Evolutionary conservation across 2,329 filamentous ascomycete genomes (phyloP).

Genomic region (Rhinocladiella mackenziei): DNA sequence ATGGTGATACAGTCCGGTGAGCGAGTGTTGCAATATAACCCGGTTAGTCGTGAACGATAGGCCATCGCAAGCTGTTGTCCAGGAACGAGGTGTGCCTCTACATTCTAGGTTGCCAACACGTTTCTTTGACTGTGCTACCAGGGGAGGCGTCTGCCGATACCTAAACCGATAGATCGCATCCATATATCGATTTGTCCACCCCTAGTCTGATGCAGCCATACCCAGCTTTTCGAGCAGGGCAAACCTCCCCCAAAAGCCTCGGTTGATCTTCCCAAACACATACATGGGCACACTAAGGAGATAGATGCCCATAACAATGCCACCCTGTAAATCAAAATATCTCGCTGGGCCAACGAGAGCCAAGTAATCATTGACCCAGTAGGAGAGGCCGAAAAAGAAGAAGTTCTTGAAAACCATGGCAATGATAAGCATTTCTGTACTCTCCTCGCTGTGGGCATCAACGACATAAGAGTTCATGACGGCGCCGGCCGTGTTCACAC

Average conservation of each 20-base stretch:
- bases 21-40: too few relatives aligned
- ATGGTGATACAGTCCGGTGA: too few relatives aligned
- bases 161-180: too few relatives aligned
- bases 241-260: conserved; percentile 3
- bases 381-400: conserved; percentile 40
- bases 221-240: too few relatives aligned
- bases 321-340: neutral
- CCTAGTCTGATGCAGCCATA: too few relatives aligned
- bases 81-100: too few relatives aligned
- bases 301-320: neutral
- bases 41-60: too few relatives aligned
- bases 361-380: conserved; percentile 1
- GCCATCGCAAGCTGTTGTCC: too few relatives aligned
- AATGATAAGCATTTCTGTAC: conserved; percentile 43
- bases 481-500: conserved; percentile 38
- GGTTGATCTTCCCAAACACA: conserved; percentile 2
- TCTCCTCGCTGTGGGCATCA: conserved; percentile 46
- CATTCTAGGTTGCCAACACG: too few relatives aligned
- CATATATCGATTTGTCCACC: neutral
- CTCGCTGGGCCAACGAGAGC: neutral
- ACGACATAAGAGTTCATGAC: conserved; percentile 49
- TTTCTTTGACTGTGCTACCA: too few relatives aligned
- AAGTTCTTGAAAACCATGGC: conserved; percentile 46
- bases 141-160: too few relatives aligned
- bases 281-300: neutral